Conservation (phyloP, 306 rosid species). For the Glycine soja region DNA sequence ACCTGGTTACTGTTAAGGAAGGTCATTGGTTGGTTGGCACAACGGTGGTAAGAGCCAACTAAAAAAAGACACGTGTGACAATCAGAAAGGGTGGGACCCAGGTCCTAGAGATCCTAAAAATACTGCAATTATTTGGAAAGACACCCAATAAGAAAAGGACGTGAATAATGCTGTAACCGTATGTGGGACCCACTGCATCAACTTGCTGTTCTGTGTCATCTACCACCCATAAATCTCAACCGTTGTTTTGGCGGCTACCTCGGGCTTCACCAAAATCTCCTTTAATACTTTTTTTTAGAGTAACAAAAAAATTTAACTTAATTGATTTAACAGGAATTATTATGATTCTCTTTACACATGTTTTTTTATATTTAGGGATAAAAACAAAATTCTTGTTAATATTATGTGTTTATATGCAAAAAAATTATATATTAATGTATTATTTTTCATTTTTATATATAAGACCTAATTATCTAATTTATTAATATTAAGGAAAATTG, state of each 20-base stretch:
- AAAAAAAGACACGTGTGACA: constrained; percentile 12
- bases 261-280: background rate
- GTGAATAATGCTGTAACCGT: constrained; percentile 44
- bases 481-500: no score
- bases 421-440: no score
- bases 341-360: no score
- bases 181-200: constrained; percentile 57
- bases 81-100: background rate
- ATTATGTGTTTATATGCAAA: no score
- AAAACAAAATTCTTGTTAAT: no score
- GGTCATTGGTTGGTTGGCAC: constrained; percentile 42
- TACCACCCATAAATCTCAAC: constrained; percentile 48
- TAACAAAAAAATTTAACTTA: no score
- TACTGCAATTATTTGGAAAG: constrained; percentile 42
- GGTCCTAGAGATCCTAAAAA: constrained; percentile 58
- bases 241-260: constrained; percentile 65
- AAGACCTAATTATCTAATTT: no score
- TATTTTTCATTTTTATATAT: no score
- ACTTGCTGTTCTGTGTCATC: constrained; percentile 49
- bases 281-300: background rate
- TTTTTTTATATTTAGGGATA: no score
- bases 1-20: background rate
- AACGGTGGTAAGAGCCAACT: constrained; percentile 12
- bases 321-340: no score
- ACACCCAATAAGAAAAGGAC: constrained; percentile 56